phyloP scores from a whole-genome alignment of 306 rosid genomes.

The Mucuna pruriens region DNA sequence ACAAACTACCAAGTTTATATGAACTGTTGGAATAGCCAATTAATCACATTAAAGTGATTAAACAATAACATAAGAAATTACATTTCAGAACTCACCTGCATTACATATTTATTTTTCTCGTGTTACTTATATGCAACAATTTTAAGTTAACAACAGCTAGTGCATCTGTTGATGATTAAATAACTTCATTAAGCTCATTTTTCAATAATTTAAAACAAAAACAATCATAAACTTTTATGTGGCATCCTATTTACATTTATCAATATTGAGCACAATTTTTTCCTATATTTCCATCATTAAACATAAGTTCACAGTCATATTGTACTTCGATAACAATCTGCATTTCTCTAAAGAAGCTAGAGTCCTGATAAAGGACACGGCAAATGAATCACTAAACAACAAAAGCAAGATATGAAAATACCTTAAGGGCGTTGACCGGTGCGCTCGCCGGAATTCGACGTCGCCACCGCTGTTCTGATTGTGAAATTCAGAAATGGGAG shows the following conservation, averaged over 20 bases:
- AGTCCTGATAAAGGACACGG: not conserved
- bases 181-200: not conserved
- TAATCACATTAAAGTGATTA: not conserved
- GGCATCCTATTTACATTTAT: not conserved
- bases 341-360: not conserved
- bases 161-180: not conserved
- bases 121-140: not conserved
- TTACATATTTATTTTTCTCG: not conserved
- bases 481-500: no score
- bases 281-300: not conserved
- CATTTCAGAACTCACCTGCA: not conserved
- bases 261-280: not conserved
- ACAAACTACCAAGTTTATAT: conserved; percentile 8
- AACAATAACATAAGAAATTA: not conserved
- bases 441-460: no score
- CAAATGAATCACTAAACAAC: not conserved
- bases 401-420: no score
- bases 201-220: not conserved
- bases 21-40: not conserved
- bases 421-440: no score
- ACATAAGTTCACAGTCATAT: not conserved
- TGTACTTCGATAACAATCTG: not conserved
- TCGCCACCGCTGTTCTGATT: no score
- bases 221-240: not conserved
- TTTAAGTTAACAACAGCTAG: conserved; percentile 1